phyloP scores from a whole-genome alignment of 768 basidiomycete genomes.

The Fistulinella prunicolor region DNA sequence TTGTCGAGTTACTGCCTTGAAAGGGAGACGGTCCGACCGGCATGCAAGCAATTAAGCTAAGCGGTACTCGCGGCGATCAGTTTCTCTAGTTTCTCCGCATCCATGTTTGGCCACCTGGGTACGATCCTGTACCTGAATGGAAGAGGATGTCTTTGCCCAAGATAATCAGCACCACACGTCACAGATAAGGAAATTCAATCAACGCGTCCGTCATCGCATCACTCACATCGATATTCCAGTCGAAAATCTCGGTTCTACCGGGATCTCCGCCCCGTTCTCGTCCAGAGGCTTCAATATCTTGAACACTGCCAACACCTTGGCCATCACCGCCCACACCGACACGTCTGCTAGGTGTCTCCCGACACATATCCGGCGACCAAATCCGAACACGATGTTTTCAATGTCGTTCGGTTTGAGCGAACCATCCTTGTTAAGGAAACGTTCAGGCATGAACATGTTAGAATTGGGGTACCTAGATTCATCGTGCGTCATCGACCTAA shows the following conservation, averaged over 20 bases:
- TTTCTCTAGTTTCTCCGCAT: neutral
- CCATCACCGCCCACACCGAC: constrained; percentile 12
- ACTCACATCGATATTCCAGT: constrained; percentile 4
- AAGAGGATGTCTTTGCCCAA: neutral
- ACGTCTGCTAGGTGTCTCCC: constrained; percentile 21
- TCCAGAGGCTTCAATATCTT: constrained; percentile 8
- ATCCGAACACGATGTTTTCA: constrained; percentile 19
- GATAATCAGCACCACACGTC: too few species aligned
- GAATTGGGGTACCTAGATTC: constrained; percentile 34
- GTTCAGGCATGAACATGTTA: constrained; percentile 36
- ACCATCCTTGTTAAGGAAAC: constrained; percentile 32
- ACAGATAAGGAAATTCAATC: too few species aligned
- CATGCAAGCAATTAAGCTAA: neutral
- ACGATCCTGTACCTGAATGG: constrained; percentile 1
- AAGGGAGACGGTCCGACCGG: too few species aligned
- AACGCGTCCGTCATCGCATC: too few species aligned
- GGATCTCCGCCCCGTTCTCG: constrained; percentile 7
- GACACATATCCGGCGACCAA: constrained; percentile 23
- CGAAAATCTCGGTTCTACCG: constrained; percentile 2
- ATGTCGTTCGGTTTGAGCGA: constrained; percentile 6
- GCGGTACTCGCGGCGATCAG: neutral
- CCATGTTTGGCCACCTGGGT: constrained; percentile 1
- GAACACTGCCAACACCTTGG: constrained; percentile 11
- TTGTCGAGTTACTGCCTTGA: too few species aligned
- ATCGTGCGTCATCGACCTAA: constrained; percentile 18